Evolutionary conservation across 306 rosid species (phyloP).

Genomic region (Pyrus communis): DNA sequence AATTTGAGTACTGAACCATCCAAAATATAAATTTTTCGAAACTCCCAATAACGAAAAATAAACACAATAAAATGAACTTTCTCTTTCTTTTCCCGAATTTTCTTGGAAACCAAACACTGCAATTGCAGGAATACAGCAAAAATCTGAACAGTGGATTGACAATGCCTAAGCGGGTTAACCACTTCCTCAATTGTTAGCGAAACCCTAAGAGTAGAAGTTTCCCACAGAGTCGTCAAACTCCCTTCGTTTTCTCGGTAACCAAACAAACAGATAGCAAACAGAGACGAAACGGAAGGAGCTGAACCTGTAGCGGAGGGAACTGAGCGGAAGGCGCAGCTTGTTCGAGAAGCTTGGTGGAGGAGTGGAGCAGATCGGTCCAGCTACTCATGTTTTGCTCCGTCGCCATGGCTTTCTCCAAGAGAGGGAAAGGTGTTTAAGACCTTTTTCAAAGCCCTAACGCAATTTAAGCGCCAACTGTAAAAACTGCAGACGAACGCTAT

Average conservation of each 20-base stretch:
- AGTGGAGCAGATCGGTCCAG: constrained; percentile 89
- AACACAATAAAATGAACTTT: neutral
- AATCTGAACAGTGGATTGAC: neutral
- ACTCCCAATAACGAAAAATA: neutral
- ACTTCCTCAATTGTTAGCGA: neutral
- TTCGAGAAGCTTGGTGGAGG: constrained; percentile 93
- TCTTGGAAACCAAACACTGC: neutral
- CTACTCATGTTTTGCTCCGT: constrained; percentile 52
- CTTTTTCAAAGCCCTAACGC: constrained; percentile 25
- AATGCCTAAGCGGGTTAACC: neutral
- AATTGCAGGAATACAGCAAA: neutral
- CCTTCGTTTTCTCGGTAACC: neutral
- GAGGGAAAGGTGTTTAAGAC: constrained; percentile 11
- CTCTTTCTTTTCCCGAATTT: neutral
- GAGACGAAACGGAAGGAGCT: neutral
- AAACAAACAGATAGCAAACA: neutral
- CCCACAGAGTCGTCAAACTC: neutral
- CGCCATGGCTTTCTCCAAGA: constrained; percentile 45
- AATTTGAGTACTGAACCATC: neutral
- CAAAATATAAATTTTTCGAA: neutral
- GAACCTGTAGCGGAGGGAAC: constrained; percentile 97
- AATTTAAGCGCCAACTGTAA: neutral
- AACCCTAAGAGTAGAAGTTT: neutral
- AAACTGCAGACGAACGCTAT: neutral
- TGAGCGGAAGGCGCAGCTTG: constrained; percentile 98